Conservation (phyloP, 192 early-diverging fungal genomes). For the Entomortierella lignicola region DNA sequence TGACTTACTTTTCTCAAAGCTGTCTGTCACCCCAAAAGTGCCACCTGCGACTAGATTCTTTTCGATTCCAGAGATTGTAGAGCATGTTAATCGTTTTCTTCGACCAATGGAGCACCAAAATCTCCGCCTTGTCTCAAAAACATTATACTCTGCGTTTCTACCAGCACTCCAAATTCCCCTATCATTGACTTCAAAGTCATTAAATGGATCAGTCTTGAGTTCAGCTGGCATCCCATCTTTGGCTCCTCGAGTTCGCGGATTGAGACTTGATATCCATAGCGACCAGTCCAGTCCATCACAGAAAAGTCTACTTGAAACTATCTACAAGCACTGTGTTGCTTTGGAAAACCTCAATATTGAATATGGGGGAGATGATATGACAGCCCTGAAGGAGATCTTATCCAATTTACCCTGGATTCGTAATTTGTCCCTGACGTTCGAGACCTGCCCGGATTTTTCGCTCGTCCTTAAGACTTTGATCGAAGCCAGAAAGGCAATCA, state of each 20-base stretch:
- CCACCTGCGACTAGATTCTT: conserved; percentile 5
- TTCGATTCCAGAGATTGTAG: conserved; percentile 26
- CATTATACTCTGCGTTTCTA: conserved; percentile 1
- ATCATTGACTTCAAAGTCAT: neutral
- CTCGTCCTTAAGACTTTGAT: neutral
- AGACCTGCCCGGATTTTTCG: neutral
- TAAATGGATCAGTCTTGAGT: too few relatives aligned
- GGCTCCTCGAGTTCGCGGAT: neutral
- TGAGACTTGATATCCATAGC: neutral
- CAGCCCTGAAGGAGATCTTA: conserved; percentile 2
- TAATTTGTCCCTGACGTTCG: neutral
- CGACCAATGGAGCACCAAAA: neutral
- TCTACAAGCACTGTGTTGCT: neutral
- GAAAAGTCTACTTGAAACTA: neutral
- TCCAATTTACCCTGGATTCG: neutral
- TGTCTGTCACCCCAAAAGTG: neutral
- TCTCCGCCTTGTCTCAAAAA: conserved; percentile 13
- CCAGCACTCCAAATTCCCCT: conserved; percentile 2
- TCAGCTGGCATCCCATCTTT: neutral
- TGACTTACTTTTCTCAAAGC: neutral
- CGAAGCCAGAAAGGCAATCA: neutral
- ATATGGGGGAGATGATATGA: conserved; percentile 6
- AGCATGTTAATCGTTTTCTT: conserved; percentile 5
- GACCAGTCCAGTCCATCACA: neutral
- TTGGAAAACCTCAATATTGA: neutral